phyloP scores from a whole-genome alignment of 208 protist genomes.

The Leishmania braziliensis region DNA sequence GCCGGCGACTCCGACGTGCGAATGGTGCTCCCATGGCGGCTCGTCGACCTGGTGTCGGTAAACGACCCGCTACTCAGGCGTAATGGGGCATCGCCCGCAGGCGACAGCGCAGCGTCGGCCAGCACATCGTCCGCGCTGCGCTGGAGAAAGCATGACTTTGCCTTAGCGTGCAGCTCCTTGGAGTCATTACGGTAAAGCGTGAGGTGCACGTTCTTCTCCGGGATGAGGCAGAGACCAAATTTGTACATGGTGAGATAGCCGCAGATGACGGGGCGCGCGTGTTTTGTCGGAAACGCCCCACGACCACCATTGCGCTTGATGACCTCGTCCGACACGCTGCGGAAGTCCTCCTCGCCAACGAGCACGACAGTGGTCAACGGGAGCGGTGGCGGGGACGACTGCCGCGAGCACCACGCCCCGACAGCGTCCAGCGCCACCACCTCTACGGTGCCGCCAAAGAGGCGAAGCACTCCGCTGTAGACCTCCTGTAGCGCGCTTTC shows the following conservation, averaged over 20 bases:
- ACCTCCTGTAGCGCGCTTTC: constrained; percentile 26
- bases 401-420: constrained; percentile 5
- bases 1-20: constrained; percentile 11
- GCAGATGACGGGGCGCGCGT: constrained; percentile 15
- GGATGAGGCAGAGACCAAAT: constrained; percentile 52
- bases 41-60: not conserved
- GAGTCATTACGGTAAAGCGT: constrained; percentile 62
- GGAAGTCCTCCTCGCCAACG: constrained; percentile 37
- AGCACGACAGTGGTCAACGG: constrained; percentile 33
- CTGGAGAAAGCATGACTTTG: constrained; percentile 45
- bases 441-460: constrained; percentile 43
- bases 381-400: constrained; percentile 12
- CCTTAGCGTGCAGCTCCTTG: constrained; percentile 49
- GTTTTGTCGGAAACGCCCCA: not conserved
- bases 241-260: constrained; percentile 50
- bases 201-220: constrained; percentile 62
- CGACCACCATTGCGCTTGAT: constrained; percentile 26
- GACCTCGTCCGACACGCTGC: constrained; percentile 34
- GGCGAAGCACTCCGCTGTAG: constrained; percentile 36
- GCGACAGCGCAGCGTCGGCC: constrained; percentile 2
- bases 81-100: not conserved
- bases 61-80: not conserved
- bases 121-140: constrained; percentile 26
- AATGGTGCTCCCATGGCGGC: not conserved
- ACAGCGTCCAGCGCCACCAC: constrained; percentile 23